Percentiles rank a stretch among this genome's conserved stretches.
These are phyloP conservation scores for Aspergillus affinis DNA, from an alignment of 495 filamentous ascomycete species.

Conservation along the genomic window DNA sequence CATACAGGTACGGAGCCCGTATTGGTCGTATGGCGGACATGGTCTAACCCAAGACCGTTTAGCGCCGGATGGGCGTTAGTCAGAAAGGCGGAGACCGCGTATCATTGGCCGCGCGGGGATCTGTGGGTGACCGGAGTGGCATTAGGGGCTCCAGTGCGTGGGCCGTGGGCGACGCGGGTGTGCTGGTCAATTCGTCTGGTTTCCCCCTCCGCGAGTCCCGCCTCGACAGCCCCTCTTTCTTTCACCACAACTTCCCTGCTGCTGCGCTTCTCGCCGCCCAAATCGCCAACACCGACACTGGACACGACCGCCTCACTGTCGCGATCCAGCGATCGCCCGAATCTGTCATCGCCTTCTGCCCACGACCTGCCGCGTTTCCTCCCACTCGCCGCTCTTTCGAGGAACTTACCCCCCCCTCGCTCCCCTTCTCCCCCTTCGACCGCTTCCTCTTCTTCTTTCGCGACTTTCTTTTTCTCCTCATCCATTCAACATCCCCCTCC, in stretches of 20 bases:
- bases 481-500: constrained; percentile 27
- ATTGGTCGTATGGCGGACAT: constrained; percentile 11
- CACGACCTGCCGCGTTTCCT: constrained; percentile 23
- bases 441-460: constrained; percentile 29
- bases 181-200: constrained; percentile 14
- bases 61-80: constrained; percentile 21
- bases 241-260: constrained; percentile 15
- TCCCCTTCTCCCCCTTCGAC: constrained; percentile 23
- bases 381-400: constrained; percentile 11
- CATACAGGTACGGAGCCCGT: constrained; percentile 15
- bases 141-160: constrained; percentile 20
- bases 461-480: constrained; percentile 29
- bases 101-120: constrained; percentile 11
- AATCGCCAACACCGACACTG: constrained; percentile 20
- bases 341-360: constrained; percentile 20
- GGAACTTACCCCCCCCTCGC: constrained; percentile 15
- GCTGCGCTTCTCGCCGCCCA: constrained; percentile 18
- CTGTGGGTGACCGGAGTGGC: constrained; percentile 7
- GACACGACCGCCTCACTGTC: constrained; percentile 32
- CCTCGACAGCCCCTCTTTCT: constrained; percentile 22
- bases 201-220: constrained; percentile 26
- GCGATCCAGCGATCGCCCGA: constrained; percentile 29
- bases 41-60: constrained; percentile 13
- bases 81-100: constrained; percentile 12
- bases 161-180: constrained; percentile 9